phyloP scores from a whole-genome alignment of 192 early-diverging fungal genomes.

The Backusella macrospora region DNA sequence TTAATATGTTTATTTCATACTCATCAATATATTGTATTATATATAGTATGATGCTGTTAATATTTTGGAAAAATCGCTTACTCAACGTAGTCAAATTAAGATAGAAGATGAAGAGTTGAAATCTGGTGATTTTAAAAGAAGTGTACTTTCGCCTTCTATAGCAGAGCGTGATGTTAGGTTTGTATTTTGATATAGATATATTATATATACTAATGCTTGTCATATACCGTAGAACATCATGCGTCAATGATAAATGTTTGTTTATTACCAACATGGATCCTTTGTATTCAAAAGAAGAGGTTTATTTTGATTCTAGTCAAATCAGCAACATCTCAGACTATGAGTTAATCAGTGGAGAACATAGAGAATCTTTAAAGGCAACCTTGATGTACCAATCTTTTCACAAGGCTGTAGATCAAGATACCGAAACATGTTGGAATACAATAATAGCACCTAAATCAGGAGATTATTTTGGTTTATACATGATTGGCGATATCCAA shows the following conservation, averaged over 20 bases:
- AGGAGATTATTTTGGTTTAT: conserved; percentile 55
- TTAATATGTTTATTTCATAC: background rate
- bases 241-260: conserved; percentile 58
- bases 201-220: background rate
- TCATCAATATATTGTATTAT: background rate
- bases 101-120: conserved; percentile 35
- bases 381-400: conserved; percentile 45
- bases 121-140: conserved; percentile 36
- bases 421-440: conserved; percentile 57
- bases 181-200: background rate
- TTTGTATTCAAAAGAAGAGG: conserved; percentile 44
- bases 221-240: conserved; percentile 43
- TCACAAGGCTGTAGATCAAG: conserved; percentile 53
- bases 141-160: conserved; percentile 40
- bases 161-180: conserved; percentile 33
- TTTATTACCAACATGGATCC: conserved; percentile 57
- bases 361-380: background rate
- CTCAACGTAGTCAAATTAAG: background rate
- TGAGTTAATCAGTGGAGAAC: background rate
- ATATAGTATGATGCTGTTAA: conserved; percentile 50
- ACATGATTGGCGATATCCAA: conserved; percentile 38
- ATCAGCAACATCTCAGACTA: conserved; percentile 23
- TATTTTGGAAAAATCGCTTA: conserved; percentile 34
- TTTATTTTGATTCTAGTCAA: conserved; percentile 39
- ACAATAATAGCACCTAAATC: conserved; percentile 42